phyloP scores from a whole-genome alignment of 768 basidiomycete species.

The Rhizopogon rudus region DNA sequence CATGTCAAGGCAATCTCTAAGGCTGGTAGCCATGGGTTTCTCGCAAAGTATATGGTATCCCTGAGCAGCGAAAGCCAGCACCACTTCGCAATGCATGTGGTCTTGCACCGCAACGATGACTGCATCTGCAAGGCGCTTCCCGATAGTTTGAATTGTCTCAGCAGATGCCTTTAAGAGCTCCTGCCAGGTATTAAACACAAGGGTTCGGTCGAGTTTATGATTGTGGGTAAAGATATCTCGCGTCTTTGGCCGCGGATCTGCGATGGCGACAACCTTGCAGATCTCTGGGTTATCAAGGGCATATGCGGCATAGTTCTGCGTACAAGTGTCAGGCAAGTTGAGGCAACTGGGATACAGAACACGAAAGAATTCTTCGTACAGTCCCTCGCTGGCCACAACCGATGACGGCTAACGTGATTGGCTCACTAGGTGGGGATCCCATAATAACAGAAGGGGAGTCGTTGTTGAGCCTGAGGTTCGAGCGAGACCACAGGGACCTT shows the following conservation, averaged over 20 bases:
- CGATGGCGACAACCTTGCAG: slow-evolving; percentile 81
- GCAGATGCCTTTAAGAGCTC: slow-evolving; percentile 66
- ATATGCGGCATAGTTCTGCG: slow-evolving; percentile 60
- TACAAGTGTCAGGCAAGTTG: not conserved
- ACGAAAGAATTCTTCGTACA: slow-evolving; percentile 32
- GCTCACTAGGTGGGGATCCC: slow-evolving; percentile 15
- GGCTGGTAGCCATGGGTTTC: slow-evolving; percentile 83
- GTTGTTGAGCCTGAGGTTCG: slow-evolving; percentile 20
- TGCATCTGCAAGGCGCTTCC: slow-evolving; percentile 75
- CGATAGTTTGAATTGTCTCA: slow-evolving; percentile 57
- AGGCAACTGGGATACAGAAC: not conserved
- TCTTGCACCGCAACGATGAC: slow-evolving; percentile 81
- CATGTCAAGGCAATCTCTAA: slow-evolving; percentile 73
- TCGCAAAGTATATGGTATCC: slow-evolving; percentile 90
- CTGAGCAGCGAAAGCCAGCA: slow-evolving; percentile 69
- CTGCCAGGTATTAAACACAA: slow-evolving; percentile 68
- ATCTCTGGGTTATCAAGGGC: slow-evolving; percentile 52
- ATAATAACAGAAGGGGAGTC: slow-evolving; percentile 12
- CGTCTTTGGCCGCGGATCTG: slow-evolving; percentile 73
- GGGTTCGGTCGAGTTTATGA: slow-evolving; percentile 60
- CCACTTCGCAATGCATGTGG: slow-evolving; percentile 69
- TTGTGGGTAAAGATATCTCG: slow-evolving; percentile 49
- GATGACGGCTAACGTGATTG: slow-evolving; percentile 70
- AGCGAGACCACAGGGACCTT: slow-evolving; percentile 31
- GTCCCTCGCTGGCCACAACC: slow-evolving; percentile 83